Evolutionary conservation across 495 filamentous ascomycete species (phyloP).

Genomic region (Aspergillus carlsbadensis): DNA sequence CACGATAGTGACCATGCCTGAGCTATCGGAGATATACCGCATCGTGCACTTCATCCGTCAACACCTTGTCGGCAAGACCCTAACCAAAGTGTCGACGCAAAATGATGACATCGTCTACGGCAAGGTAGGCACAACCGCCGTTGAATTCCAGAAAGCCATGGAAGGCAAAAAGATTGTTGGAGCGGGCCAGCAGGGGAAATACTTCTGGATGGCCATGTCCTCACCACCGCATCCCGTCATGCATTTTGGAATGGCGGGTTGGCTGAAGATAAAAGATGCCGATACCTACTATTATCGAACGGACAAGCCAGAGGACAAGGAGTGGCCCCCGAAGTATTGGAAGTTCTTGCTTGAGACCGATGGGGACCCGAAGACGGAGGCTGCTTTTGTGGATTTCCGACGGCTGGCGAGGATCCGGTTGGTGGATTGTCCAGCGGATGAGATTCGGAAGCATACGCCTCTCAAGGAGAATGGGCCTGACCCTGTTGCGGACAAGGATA

Average conservation of each 20-base stretch:
- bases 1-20: conserved; percentile 59
- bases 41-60: conserved; percentile 79
- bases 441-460: conserved; percentile 75
- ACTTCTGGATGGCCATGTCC: conserved; percentile 82
- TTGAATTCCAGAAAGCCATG: conserved; percentile 69
- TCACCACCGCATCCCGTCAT: conserved; percentile 82
- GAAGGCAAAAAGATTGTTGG: conserved; percentile 73
- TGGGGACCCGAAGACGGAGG: conserved; percentile 59
- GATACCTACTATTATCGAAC: conserved; percentile 76
- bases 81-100: conserved; percentile 64
- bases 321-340: conserved; percentile 89
- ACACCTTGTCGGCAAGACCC: conserved; percentile 78
- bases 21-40: conserved; percentile 83
- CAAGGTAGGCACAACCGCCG: conserved; percentile 76
- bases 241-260: conserved; percentile 89
- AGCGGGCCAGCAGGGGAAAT: conserved; percentile 87
- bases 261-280: conserved; percentile 80
- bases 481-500: conserved; percentile 77
- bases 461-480: conserved; percentile 91
- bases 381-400: conserved; percentile 81
- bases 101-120: conserved; percentile 84
- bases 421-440: conserved; percentile 71
- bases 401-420: conserved; percentile 76
- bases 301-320: conserved; percentile 54
- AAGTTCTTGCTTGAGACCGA: conserved; percentile 77